These are phyloP conservation scores for Austroboletus niveus DNA, from an alignment of 1,284 basidiomycete species.

Conservation along the genomic window DNA sequence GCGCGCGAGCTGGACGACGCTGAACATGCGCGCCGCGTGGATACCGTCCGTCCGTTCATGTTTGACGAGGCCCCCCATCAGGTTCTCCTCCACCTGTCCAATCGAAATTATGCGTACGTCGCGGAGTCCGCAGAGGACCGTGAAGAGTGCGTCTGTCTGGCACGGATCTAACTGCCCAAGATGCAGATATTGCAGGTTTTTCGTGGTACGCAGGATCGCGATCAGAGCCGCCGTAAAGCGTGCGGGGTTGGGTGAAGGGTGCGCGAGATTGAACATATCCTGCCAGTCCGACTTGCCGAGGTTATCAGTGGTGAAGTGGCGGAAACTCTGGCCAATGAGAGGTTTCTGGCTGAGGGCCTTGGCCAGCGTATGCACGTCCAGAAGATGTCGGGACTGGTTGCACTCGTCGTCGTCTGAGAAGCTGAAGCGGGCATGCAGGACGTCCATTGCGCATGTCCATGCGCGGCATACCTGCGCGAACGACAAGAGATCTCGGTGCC, in stretches of 20 bases:
- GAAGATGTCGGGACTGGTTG: neutral
- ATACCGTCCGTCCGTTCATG: neutral
- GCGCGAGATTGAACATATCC: neutral
- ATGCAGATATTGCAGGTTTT: constrained; percentile 17
- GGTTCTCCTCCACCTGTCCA: constrained; percentile 2
- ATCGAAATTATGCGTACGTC: constrained; percentile 14
- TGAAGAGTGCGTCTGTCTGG: constrained; percentile 13
- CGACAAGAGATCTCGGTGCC: constrained; percentile 23
- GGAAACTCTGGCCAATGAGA: constrained; percentile 8
- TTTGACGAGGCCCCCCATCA: neutral
- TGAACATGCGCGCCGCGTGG: constrained; percentile 4
- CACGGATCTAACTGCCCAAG: constrained; percentile 11
- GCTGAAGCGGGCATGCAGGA: constrained; percentile 15
- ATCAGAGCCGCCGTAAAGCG: constrained; percentile 21
- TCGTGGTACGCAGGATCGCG: constrained; percentile 18
- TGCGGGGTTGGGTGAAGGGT: neutral
- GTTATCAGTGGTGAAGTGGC: constrained; percentile 21
- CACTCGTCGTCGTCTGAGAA: constrained; percentile 20
- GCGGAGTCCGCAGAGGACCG: constrained; percentile 8
- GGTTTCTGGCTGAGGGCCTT: constrained; percentile 10
- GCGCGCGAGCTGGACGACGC: constrained; percentile 18
- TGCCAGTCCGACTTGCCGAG: constrained; percentile 3
- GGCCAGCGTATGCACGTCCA: constrained; percentile 16
- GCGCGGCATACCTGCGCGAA: constrained; percentile 26
- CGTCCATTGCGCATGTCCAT: constrained; percentile 24